Conservation (phyloP, 2,329 filamentous ascomycete genomes). For the Aspergillus sp. region DNA sequence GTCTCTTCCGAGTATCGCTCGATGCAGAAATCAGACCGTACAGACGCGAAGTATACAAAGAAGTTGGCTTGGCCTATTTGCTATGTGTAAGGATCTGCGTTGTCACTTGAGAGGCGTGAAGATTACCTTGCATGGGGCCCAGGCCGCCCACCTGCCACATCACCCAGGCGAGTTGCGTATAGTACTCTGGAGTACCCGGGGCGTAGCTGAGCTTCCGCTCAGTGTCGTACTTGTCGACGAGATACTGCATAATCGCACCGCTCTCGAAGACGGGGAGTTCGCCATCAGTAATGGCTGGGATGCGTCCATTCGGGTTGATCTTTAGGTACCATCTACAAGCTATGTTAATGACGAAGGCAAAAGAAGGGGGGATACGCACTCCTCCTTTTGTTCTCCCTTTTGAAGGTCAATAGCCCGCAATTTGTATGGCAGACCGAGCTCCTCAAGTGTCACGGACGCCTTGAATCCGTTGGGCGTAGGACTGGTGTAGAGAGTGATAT, state of each 20-base stretch:
- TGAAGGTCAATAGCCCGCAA: slow-evolving; percentile 40
- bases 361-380: slow-evolving; percentile 11
- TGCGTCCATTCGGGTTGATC: slow-evolving; percentile 51
- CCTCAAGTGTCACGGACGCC: slow-evolving; percentile 36
- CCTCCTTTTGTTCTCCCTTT: slow-evolving; percentile 44
- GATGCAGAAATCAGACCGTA: slow-evolving; percentile 45
- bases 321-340: slow-evolving; percentile 40
- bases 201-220: slow-evolving; percentile 43
- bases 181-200: slow-evolving; percentile 41
- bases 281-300: slow-evolving; percentile 45
- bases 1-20: slow-evolving; percentile 50
- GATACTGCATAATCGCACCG: slow-evolving; percentile 46
- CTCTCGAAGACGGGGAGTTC: slow-evolving; percentile 44
- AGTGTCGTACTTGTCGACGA: slow-evolving; percentile 44
- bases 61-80: slow-evolving; percentile 45
- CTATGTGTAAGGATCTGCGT: background rate
- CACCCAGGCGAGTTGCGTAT: slow-evolving; percentile 46
- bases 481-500: slow-evolving; percentile 31
- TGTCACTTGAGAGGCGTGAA: background rate
- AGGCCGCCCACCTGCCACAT: slow-evolving; percentile 44
- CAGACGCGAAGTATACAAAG: slow-evolving; percentile 44
- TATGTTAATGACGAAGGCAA: background rate
- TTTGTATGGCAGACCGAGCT: slow-evolving; percentile 34
- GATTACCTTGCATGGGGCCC: slow-evolving; percentile 41
- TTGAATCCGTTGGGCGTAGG: slow-evolving; percentile 36